Base-by-base conservation (phyloP, 148 eudicot species). In the Polygonum aviculare region DNA sequence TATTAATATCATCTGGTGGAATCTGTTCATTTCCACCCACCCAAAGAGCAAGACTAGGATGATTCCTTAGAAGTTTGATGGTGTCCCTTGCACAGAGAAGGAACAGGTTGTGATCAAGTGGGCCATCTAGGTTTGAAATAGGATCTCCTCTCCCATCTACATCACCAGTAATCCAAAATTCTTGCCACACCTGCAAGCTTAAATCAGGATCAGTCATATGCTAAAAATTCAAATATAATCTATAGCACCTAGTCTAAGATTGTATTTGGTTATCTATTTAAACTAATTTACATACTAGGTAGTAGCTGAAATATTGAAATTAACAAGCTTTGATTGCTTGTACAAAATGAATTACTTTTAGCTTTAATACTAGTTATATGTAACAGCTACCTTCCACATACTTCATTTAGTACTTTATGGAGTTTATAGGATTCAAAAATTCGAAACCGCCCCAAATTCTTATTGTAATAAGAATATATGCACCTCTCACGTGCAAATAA, bases 131-230 rank as follows among this genome's bases (percentile, higher is more conserved):
- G 84, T 96, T 96, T 77, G 99, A 96, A 51, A 96, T 69, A 21
- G 99, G 99, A 78, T 21, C 86, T 78, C 99, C 99, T 79, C 99
- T 88, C 26, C 99, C 99, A 84, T 96, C 99, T 75, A 63, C 77
- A 75, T 96, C 99, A 78, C 99, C 99, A 47, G 99, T 96, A 50
- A 96, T 96, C 99, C 99, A 96, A 76, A 96, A 96, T 81, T 96
- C 99, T 86, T 96, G 99, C 99, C 99, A 96, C 60, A 93, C 99
- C 99, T 96, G 79, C 79, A 80, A 14, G 22, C 21, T 67, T 36
- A 36, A 36, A 36, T 12, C 5, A 7, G 4, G 39, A 67, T 16
- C 10, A 36, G 5, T 67, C 41, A 67, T 31, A 12, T 67, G 44
- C 40, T 67, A 36, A 36, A 7, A 14, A 67, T 4, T 11, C 6